Base-by-base conservation (phyloP, 2,329 filamentous ascomycete genomes). In the Elsinoe ampelina region DNA sequence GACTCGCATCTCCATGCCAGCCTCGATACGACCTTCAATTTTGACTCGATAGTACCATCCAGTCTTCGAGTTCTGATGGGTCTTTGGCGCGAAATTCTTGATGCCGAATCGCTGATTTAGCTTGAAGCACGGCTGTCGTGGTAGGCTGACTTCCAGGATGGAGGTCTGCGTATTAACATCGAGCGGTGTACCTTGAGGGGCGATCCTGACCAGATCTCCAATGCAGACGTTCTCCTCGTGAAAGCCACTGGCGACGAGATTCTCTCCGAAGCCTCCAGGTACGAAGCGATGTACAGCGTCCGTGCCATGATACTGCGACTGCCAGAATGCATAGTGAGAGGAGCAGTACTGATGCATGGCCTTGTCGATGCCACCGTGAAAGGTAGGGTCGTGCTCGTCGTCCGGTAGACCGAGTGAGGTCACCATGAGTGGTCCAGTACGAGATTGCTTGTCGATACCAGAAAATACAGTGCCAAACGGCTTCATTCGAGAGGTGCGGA, bases 161-260 rank as follows among this genome's bases (percentile, higher is more conserved):
- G 79, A 72, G 1, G 73, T 70, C 5, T 73, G 66, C 6, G 12
- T 13, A 10, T n/a, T 20, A 15, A 11, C 38, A 3, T 13, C 26
- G 13, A 17, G 15, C 1, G 13, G n/a, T 3, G 38, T 30, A 19
- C 19, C 52, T 34, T 4, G 1, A 2, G 22, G 22, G 0, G 75
- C 62, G 7, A 83, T 71, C 0, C 73, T 69, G 22, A 80, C 70
- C 12, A 80, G 67, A 61, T 85, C 82, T 39, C 82, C 81, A 54
- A 84, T 80, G 68, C 81, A 84, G 2, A 84, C 73, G 63, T 84
- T 85, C 22, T 79, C 72, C 68, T 85, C 81, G 61, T 82, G 83
- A 75, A 83, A 78, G 42, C 70, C 70, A 12, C 71, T 69, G 0
- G 75, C 76, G 12, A 83, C 79, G 10, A 84, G 71, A 61, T 84